A percentile compares a stretch with the other conserved stretches of the same genome.
Evolutionary conservation across 2,329 filamentous ascomycete species (phyloP).

Genomic region (Pseudogymnoascus sp.): DNA sequence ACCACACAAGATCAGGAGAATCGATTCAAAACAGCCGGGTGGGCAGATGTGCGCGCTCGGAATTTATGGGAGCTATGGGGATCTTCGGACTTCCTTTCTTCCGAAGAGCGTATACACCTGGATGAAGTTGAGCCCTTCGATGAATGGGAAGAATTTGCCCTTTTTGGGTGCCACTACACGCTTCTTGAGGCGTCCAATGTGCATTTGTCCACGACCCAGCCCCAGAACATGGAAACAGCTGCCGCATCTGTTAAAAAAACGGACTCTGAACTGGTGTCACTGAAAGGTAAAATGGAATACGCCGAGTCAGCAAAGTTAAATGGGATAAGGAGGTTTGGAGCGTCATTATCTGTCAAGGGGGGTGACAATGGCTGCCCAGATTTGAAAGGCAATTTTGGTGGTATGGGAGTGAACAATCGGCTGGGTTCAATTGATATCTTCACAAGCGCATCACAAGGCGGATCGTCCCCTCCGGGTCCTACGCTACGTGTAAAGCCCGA

Average conservation of each 20-base stretch:
- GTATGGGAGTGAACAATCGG: conserved; percentile 33
- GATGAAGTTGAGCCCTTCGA: conserved; percentile 78
- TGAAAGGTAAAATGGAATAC: conserved; percentile 24
- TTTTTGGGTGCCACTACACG: conserved; percentile 81
- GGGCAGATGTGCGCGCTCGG: conserved; percentile 51
- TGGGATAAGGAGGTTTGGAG: conserved; percentile 52
- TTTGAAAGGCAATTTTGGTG: conserved; percentile 25
- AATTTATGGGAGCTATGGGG: conserved; percentile 81
- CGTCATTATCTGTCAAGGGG: conserved; percentile 36
- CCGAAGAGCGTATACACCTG: conserved; percentile 49
- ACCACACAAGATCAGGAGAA: conserved; percentile 53
- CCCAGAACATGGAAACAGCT: not conserved
- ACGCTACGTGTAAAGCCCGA: conserved; percentile 28
- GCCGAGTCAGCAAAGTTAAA: conserved; percentile 31
- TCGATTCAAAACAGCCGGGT: conserved; percentile 64
- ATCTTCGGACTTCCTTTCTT: conserved; percentile 54
- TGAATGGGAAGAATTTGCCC: conserved; percentile 89
- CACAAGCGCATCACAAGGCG: conserved; percentile 1
- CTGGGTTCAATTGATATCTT: conserved; percentile 40
- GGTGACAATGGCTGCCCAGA: conserved; percentile 29
- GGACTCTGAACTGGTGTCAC: not conserved
- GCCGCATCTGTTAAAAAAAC: not conserved
- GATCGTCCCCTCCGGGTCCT: conserved; percentile 12
- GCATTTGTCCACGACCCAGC: conserved; percentile 19
- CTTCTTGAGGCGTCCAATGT: conserved; percentile 56